A percentile compares a stretch with the other conserved stretches of the same genome.
phyloP scores from a whole-genome alignment of 2,329 filamentous ascomycete genomes.

The Curvularia hawaiiensis region DNA sequence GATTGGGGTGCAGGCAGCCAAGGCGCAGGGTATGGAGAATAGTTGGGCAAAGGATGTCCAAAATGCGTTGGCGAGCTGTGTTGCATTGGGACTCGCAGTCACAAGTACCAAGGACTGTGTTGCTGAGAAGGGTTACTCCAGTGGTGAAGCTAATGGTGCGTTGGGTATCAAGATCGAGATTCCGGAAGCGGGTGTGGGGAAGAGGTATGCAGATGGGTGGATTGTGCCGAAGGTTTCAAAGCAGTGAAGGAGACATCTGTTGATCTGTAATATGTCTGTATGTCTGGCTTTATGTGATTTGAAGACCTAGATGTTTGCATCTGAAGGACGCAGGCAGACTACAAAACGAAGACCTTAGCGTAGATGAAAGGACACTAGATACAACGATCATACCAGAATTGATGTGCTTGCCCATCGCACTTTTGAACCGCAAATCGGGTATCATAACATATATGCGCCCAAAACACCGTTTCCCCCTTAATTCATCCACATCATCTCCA shows the following conservation, averaged over 20 bases:
- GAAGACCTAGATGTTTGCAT: neutral
- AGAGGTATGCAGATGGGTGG: slow-evolving; percentile 54
- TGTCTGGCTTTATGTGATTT: neutral
- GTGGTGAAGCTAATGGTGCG: neutral
- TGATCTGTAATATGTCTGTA: neutral
- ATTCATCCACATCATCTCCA: neutral
- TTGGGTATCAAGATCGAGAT: slow-evolving; percentile 42
- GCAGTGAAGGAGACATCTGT: slow-evolving; percentile 4
- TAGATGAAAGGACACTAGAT: neutral
- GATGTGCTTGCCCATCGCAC: neutral
- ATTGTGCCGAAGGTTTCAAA: slow-evolving; percentile 50
- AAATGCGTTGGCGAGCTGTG: slow-evolving; percentile 39
- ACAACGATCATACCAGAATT: neutral
- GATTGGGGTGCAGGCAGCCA: slow-evolving; percentile 39
- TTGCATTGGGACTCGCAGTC: slow-evolving; percentile 39
- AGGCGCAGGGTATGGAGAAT: slow-evolving; percentile 44
- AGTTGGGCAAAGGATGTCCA: slow-evolving; percentile 47
- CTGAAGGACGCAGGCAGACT: neutral
- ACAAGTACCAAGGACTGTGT: slow-evolving; percentile 26
- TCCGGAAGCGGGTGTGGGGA: slow-evolving; percentile 42
- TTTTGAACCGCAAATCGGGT: neutral
- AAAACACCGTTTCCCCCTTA: neutral
- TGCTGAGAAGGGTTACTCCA: neutral
- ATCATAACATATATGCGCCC: slow-evolving; percentile 2
- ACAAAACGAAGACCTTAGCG: neutral